Evolutionary conservation across 306 rosid genomes (phyloP), one percentile per base, ranked within the genome.

Genomic region (Prosopis cineraria): DNA sequence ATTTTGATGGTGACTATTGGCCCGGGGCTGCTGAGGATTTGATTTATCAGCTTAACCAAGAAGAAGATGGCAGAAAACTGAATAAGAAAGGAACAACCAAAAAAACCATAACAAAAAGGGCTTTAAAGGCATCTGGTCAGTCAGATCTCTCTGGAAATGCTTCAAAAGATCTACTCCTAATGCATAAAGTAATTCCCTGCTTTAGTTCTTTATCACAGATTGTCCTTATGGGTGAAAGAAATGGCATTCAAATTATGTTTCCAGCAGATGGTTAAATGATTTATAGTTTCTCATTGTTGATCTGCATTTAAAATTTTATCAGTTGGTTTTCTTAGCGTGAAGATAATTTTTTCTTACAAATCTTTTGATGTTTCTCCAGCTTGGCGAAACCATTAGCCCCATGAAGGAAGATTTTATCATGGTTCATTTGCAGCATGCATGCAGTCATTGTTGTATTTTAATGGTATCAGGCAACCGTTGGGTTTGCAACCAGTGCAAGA

Each of bases 21-120:
- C 98, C 98, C 33, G 98, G 98, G 79, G 98, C 98, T 78, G 98
- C 98, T 0, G 98, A 95, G 91, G 98, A 95, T 88, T 84, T 95
- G 76, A 95, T 95, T 86, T 88, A 91, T 88, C 98, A 92, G 85
- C 89, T 95, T 80, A 90, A 90, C 30, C 98, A 94, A 86, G 98
- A 95, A 78, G 98, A 95, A 81, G 98, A 95, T 70, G 98, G 98
- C 36, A 92, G 92, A 82, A 95, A 88, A 84, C 95, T 85, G 82
- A 95, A 92, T 79, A 92, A 92, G 82, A 95, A 92, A 70, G 98
- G 98, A 76, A 80, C 94, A 74, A 91, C 87, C 17, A 95, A 95
- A 77, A 92, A 95, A 83, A 88, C 93, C 44, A 89, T 92, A 62
- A 95, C 97, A 45, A 95, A 95, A 84, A 90, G 98, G 87, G 97